Evolutionary conservation across 2,329 filamentous ascomycete genomes (phyloP), one percentile per base, ranked within the genome.

Genomic region (Xylaria arbuscula): DNA sequence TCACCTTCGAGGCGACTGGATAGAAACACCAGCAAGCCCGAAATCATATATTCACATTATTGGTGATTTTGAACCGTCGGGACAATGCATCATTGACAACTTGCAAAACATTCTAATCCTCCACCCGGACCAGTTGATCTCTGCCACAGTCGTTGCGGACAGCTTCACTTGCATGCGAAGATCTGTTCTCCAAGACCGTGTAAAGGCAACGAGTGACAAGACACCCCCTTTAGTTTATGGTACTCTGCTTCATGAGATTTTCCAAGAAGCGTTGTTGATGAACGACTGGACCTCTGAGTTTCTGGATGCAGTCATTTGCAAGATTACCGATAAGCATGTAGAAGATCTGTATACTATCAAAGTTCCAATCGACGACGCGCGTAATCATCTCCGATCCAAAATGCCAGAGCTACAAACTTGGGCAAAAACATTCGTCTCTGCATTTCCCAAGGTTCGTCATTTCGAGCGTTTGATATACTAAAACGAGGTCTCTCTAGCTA

Each of bases 91-190:
- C 55, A 86, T 98, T 70, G 92, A 97, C 77, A 93, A 98, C 78
- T 85, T 87, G 2, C 86, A 91, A 58, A 93, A 94, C 74, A 92
- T 98, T 79, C 83, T 99, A 59, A 94, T 99, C 66, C 82, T 99
- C 15, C 94, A 99, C 76, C 96, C 96, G 0, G 96, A 99, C 76
- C 94, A 98, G 80, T 87, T 99, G 40, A 92, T 99, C 62, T 98
- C 96, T 2, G 92, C 96, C 2, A 98, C 96, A 0, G 93, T 97
- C 5, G 92, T 99, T 51, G 94, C 94, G n/a, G 96, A 99, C 80
- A 97, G 96, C 0, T 97, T 98, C 78, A 91, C 90, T 28, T 99
- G 96, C 77, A 90, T 92, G 78, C 91, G 96, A 19, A 91, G 95
- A 71, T 94, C 96, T 36, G 95, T 98, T 1, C 87, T 99, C 32